Conservation (phyloP, 108 stramenopile genomes). For the Cyclotella choctawhatcheeana region DNA sequence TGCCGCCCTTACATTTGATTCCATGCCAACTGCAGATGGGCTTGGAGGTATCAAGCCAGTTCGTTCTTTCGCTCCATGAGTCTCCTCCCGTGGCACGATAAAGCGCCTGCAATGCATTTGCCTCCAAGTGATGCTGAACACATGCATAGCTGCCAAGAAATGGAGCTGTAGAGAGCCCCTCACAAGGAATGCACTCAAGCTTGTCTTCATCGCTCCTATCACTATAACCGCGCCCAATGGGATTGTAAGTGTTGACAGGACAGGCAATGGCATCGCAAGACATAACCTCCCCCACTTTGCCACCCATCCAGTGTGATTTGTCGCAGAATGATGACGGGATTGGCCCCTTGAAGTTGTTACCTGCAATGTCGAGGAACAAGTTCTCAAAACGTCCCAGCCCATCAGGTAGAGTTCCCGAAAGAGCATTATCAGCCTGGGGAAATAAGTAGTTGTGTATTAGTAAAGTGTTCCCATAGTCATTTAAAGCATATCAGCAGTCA, state of each 20-base stretch:
- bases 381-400: conserved; percentile 41
- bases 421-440: conserved; percentile 66
- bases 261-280: conserved; percentile 81
- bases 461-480: no score
- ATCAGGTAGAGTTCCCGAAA: conserved; percentile 59
- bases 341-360: conserved; percentile 46
- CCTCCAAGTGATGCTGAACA: conserved; percentile 15
- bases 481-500: no score
- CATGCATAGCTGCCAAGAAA: conserved; percentile 52
- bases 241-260: conserved; percentile 60
- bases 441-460: no score
- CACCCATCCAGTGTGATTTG: conserved; percentile 54
- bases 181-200: conserved; percentile 43
- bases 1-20: conserved; percentile 58
- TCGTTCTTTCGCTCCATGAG: conserved; percentile 25
- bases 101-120: conserved; percentile 30
- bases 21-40: conserved; percentile 73
- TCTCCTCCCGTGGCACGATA: conserved; percentile 35
- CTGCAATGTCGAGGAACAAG: conserved; percentile 48
- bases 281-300: conserved; percentile 52
- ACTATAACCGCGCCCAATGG: conserved; percentile 27
- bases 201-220: neutral
- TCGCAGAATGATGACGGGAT: conserved; percentile 43
- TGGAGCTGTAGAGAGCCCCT: conserved; percentile 26
- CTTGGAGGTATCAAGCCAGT: conserved; percentile 58